These are phyloP conservation scores for Leishmania turanica DNA, from an alignment of 208 protist genomes.

Conservation along the genomic window DNA sequence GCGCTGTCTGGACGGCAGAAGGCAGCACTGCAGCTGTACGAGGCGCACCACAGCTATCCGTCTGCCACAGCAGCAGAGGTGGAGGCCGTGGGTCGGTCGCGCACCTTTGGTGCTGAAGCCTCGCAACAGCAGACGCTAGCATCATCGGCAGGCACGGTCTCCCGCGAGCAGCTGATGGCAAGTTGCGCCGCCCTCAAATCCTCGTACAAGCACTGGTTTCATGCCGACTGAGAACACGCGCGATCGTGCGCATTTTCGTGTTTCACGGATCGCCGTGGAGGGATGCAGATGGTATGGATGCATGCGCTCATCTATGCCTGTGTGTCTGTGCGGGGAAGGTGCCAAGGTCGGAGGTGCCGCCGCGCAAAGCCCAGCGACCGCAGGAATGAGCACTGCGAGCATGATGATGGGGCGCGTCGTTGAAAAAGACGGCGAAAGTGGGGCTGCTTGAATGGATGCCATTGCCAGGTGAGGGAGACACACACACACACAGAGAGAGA, in stretches of 20 bases:
- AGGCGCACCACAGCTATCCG: constrained; percentile 21
- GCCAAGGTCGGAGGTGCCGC: not conserved
- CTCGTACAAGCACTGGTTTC: constrained; percentile 71
- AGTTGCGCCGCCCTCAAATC: constrained; percentile 52
- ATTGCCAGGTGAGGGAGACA: too few relatives aligned
- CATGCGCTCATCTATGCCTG: not conserved
- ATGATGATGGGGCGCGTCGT: not conserved
- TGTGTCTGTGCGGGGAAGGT: not conserved
- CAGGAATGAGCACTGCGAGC: not conserved
- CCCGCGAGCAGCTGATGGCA: constrained; percentile 21
- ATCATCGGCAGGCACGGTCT: not conserved
- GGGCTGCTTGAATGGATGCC: too few relatives aligned
- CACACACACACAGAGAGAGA: too few relatives aligned
- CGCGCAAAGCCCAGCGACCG: not conserved
- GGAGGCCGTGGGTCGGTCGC: not conserved
- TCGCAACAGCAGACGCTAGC: not conserved
- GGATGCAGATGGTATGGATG: not conserved
- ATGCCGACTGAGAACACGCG: not conserved
- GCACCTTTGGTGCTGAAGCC: not conserved
- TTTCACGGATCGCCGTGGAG: not conserved
- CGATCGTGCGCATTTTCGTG: not conserved
- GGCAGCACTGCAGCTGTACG: constrained; percentile 46
- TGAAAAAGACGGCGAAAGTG: not conserved
- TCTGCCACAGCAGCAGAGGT: not conserved
- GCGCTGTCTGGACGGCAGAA: constrained; percentile 67